Percentiles rank a stretch among this genome's conserved stretches.
These are phyloP conservation scores for Solanum etuberosum DNA, from an alignment of 257 asterid species.

Conservation along the genomic window DNA sequence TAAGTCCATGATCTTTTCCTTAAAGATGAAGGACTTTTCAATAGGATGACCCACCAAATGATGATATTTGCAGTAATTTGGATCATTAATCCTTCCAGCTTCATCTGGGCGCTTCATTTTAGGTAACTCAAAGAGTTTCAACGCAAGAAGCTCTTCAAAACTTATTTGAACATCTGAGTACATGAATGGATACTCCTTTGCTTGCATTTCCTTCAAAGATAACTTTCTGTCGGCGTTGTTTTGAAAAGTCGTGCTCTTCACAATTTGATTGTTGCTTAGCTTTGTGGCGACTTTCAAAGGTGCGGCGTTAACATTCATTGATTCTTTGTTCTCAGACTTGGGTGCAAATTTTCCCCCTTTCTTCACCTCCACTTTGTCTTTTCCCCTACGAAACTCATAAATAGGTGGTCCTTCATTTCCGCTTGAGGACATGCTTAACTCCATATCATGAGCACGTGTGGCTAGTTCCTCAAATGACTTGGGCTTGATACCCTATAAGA, in stretches of 20 bases:
- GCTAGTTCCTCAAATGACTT: too few relatives aligned
- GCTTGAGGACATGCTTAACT: too few relatives aligned
- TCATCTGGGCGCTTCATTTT: too few relatives aligned
- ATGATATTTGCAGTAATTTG: too few relatives aligned
- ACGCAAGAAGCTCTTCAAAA: not conserved
- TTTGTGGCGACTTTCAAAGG: not conserved
- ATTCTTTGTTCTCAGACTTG: not conserved
- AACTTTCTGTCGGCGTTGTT: rapidly evolving
- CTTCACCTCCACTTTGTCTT: too few relatives aligned
- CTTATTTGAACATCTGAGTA: too few relatives aligned
- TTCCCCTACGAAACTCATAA: too few relatives aligned
- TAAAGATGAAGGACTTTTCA: not conserved
- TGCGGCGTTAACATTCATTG: rapidly evolving
- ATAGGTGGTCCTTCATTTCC: too few relatives aligned
- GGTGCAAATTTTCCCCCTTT: not conserved
- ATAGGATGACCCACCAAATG: not conserved
- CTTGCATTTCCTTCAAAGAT: not conserved
- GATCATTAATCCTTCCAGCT: not conserved
- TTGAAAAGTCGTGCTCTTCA: not conserved
- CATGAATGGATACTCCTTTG: not conserved
- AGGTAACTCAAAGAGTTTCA: not conserved
- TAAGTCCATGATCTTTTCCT: not conserved
- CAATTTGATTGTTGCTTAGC: not conserved
- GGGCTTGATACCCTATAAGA: too few relatives aligned
- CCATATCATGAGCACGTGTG: too few relatives aligned